Evolutionary conservation across 1,284 basidiomycete genomes (phyloP).

Genomic region (Ustilago curta): DNA sequence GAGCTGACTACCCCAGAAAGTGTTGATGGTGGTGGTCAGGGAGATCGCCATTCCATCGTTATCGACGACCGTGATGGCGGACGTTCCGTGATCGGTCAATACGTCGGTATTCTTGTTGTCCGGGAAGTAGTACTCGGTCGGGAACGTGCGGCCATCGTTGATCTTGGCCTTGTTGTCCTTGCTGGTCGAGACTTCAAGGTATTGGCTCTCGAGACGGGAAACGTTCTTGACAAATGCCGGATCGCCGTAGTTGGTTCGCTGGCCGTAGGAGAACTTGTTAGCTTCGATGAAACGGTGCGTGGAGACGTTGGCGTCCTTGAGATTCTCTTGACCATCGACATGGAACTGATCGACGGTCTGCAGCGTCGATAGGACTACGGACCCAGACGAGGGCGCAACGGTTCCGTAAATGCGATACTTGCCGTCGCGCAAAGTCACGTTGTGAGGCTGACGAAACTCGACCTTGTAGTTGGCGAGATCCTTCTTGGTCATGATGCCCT

Average conservation of each 20-base stretch:
- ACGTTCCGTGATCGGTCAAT: slow-evolving; percentile 69
- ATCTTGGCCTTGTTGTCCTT: slow-evolving; percentile 66
- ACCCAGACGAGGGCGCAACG: slow-evolving; percentile 66
- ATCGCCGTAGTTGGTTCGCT: slow-evolving; percentile 70
- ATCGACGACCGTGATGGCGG: slow-evolving; percentile 70
- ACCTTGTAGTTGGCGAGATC: slow-evolving; percentile 62
- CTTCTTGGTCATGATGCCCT: slow-evolving; percentile 61
- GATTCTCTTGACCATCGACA: slow-evolving; percentile 32
- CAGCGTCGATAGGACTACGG: slow-evolving; percentile 66
- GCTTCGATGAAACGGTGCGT: slow-evolving; percentile 71
- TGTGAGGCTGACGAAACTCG: slow-evolving; percentile 33
- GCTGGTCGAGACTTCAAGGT: slow-evolving; percentile 63
- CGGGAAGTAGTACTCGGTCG: slow-evolving; percentile 68
- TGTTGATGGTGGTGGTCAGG: slow-evolving; percentile 71
- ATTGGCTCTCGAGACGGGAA: slow-evolving; percentile 65
- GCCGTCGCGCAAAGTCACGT: slow-evolving; percentile 51
- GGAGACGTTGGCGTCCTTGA: slow-evolving; percentile 52
- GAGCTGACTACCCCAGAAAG: slow-evolving; percentile 68
- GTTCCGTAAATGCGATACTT: slow-evolving; percentile 57
- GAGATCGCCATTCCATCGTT: slow-evolving; percentile 69
- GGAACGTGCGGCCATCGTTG: slow-evolving; percentile 54
- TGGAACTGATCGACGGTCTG: slow-evolving; percentile 62
- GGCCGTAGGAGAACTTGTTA: slow-evolving; percentile 70
- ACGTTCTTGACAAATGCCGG: slow-evolving; percentile 70
- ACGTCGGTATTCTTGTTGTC: slow-evolving; percentile 54